Base-by-base conservation (phyloP, 2,329 filamentous ascomycete species). In the Colletotrichum acutatum region DNA sequence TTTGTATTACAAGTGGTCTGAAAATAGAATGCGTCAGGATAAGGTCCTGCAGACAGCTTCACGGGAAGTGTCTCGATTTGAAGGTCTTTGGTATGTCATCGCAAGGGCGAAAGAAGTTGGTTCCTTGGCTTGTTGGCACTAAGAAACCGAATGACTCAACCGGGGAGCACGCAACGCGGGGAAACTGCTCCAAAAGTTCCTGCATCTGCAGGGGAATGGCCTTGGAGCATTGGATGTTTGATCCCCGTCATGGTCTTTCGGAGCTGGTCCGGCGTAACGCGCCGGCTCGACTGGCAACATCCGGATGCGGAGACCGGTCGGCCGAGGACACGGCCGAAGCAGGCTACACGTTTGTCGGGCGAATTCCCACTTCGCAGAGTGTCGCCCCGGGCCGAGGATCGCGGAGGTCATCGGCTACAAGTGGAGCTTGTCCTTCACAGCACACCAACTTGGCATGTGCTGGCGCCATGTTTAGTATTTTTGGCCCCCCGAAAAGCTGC, bases 111-210 rank as follows among this genome's bases (percentile, higher is more conserved):
- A 3, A 49, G 37, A 14, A 24, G 32, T 53, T 34, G 32, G 16
- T 46, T 56, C 24, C 37, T 53, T n/a, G 22, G 37, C 37, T 59
- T 24, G 52, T 68, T 46, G 3, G 37, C 26, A 28, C 52, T 14
- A 30, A 34, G 4, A 34, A 42, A 26, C 53, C 62, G 68, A 32
- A 66, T 70, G 62, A 71, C 54, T 71, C 62, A 67, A 56, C 22
- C 56, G 68, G 68, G 54, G 24, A 56, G 46, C 28, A 28, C 46
- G 42, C 24, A 26, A 54, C 54, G 67, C 30, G 62, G 68, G 62
- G 62, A n/a, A 62, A 14, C 9, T 46, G 54, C 19, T 22, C 12
- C 53, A 66, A 70, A 59, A 66, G 67, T 66, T 12, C 68, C 56
- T 34, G 16, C n/a, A 68, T 32, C 62, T 56, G 68, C 67, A 66